These are phyloP conservation scores for Trifolium dubium DNA, from an alignment of 306 rosid species.

Conservation along the genomic window DNA sequence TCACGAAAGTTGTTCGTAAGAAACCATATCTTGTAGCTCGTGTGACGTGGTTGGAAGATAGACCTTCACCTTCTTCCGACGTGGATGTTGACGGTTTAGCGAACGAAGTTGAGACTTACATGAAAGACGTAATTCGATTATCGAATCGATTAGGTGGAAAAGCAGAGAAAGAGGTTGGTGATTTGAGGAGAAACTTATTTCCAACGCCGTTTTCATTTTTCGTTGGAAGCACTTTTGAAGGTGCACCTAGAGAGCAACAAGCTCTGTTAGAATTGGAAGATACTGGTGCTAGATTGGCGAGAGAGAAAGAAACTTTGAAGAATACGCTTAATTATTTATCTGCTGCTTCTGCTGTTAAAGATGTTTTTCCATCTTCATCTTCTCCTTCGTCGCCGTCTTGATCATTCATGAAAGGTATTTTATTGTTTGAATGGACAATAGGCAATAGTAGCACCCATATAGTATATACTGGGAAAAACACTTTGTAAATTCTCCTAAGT, in stretches of 20 bases:
- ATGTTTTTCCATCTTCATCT: conserved; percentile 55
- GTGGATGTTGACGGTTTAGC: conserved; percentile 72
- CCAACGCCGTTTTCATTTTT: conserved; percentile 98
- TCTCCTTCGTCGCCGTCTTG: not conserved
- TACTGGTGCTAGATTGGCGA: conserved; percentile 74
- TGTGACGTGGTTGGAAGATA: conserved; percentile 95
- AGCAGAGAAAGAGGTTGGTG: conserved; percentile 92
- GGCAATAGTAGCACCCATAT: not conserved
- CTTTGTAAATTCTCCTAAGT: not conserved
- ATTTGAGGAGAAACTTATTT: conserved; percentile 80
- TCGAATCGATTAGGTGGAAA: conserved; percentile 91
- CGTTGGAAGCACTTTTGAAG: conserved; percentile 96
- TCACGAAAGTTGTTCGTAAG: conserved; percentile 68
- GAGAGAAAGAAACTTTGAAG: conserved; percentile 91
- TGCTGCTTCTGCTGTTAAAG: conserved; percentile 98
- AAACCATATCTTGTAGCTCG: conserved; percentile 90
- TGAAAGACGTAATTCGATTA: conserved; percentile 92
- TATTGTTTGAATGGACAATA: not conserved
- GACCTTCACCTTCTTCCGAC: conserved; percentile 76
- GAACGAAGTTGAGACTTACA: conserved; percentile 76
- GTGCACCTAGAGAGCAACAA: conserved; percentile 98
- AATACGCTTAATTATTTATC: conserved; percentile 93
- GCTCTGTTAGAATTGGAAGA: conserved; percentile 95
- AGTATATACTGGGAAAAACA: not conserved
- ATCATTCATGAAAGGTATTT: not conserved